Evolutionary conservation across 371 early-diverging fungal genomes (phyloP).

Genomic region (Zychaea mexicana): DNA sequence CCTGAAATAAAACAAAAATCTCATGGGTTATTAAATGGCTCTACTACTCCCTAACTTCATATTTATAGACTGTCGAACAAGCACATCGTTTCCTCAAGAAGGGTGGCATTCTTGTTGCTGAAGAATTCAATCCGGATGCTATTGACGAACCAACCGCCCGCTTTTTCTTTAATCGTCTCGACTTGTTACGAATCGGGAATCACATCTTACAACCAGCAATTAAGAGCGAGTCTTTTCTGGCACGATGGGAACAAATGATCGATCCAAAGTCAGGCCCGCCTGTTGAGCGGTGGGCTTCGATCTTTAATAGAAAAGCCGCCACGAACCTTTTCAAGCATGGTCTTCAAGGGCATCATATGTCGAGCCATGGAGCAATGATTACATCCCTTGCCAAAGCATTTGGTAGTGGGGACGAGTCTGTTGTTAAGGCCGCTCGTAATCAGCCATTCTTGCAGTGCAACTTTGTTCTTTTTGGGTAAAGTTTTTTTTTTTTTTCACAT

Average conservation of each 20-base stretch:
- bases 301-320: not conserved
- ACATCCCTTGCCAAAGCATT: constrained; percentile 15
- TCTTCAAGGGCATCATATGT: constrained; percentile 6
- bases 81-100: constrained; percentile 23
- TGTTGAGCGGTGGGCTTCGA: not conserved
- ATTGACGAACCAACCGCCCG: not conserved
- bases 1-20: not conserved
- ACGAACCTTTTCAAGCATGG: not conserved
- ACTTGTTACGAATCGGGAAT: constrained; percentile 12
- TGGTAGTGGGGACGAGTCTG: constrained; percentile 15
- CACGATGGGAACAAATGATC: not conserved
- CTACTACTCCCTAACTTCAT: no score
- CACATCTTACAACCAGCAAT: not conserved
- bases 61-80: constrained; percentile 24
- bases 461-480: constrained; percentile 23
- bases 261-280: not conserved
- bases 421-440: not conserved
- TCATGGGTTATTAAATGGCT: no score
- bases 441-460: constrained; percentile 21
- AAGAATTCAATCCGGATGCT: constrained; percentile 26
- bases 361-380: constrained; percentile 5
- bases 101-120: constrained; percentile 28
- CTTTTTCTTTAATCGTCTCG: constrained; percentile 35
- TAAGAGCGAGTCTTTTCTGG: not conserved
- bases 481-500: no score